Conservation (phyloP, 202 grass and related monocot genomes). For the Bolboschoenoplectus hybrid region DNA sequence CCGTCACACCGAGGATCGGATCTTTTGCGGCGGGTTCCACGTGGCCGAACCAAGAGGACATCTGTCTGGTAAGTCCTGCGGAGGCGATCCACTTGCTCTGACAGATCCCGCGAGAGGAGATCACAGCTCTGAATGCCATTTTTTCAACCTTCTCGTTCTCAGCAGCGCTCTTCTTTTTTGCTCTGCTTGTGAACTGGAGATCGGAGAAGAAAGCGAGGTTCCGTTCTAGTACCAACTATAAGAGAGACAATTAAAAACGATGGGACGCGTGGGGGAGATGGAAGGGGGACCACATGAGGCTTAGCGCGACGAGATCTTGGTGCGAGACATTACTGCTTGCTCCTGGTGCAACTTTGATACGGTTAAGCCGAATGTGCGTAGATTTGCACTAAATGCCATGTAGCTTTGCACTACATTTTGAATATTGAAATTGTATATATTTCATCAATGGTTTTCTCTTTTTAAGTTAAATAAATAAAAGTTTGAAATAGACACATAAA, state of each 20-base stretch:
- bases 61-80: slow-evolving; percentile 44
- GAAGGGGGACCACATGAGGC: not conserved
- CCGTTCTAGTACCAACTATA: not conserved
- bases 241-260: not conserved
- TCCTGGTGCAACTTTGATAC: slow-evolving; percentile 1
- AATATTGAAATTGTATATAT: too few relatives aligned
- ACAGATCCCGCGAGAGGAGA: slow-evolving; percentile 35
- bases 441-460: too few relatives aligned
- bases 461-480: too few relatives aligned
- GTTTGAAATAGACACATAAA: too few relatives aligned
- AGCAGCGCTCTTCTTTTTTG: not conserved
- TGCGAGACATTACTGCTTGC: not conserved
- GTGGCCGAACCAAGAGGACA: slow-evolving; percentile 77
- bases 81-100: slow-evolving; percentile 26
- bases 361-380: not conserved
- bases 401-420: too few relatives aligned
- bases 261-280: not conserved
- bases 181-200: slow-evolving; percentile 15
- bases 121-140: slow-evolving; percentile 52
- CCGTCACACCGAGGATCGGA: slow-evolving; percentile 95
- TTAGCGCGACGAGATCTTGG: not conserved
- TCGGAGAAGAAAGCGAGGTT: slow-evolving; percentile 17
- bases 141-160: slow-evolving; percentile 11
- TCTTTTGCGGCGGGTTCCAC: slow-evolving; percentile 91
- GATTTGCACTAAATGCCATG: too few relatives aligned